These are phyloP conservation scores for Micromonas commoda DNA, from an alignment of 139 green algal species.

Conservation along the genomic window DNA sequence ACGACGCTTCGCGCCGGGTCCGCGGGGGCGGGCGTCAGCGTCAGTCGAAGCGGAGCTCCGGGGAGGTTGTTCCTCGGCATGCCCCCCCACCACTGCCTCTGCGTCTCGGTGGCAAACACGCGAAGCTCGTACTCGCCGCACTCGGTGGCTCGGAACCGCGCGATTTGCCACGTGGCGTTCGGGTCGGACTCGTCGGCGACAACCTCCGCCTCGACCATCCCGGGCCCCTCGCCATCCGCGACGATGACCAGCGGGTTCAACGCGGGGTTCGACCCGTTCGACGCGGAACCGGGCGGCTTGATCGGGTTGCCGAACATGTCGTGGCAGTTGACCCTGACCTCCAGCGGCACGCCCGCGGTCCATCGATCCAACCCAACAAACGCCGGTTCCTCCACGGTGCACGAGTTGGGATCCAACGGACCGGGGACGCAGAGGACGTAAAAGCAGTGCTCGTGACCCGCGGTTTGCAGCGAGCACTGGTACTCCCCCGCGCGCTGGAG, in stretches of 20 bases:
- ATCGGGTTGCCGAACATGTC: background rate
- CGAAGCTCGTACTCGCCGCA: background rate
- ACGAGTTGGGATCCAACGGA: background rate
- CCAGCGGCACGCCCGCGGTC: background rate
- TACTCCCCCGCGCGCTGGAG: background rate
- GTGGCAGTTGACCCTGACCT: background rate
- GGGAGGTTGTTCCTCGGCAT: background rate
- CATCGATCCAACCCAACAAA: background rate
- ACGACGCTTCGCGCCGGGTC: background rate
- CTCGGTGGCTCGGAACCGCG: background rate
- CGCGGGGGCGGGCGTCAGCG: background rate
- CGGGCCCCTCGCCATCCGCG: slow-evolving; percentile 6
- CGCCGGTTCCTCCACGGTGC: background rate
- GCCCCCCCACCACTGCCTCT: background rate
- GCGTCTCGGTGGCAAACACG: background rate
- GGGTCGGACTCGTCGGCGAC: no score
- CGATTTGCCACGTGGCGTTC: no score
- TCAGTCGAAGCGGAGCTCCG: background rate
- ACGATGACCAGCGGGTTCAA: background rate
- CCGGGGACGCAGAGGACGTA: background rate
- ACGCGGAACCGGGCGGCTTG: background rate
- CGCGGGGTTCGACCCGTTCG: background rate
- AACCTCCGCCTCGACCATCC: slow-evolving; percentile 8
- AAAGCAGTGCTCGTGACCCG: background rate
- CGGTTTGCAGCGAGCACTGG: background rate